Conservation (phyloP, 2,329 filamentous ascomycete genomes). For the Aspergillus calidoustus region DNA sequence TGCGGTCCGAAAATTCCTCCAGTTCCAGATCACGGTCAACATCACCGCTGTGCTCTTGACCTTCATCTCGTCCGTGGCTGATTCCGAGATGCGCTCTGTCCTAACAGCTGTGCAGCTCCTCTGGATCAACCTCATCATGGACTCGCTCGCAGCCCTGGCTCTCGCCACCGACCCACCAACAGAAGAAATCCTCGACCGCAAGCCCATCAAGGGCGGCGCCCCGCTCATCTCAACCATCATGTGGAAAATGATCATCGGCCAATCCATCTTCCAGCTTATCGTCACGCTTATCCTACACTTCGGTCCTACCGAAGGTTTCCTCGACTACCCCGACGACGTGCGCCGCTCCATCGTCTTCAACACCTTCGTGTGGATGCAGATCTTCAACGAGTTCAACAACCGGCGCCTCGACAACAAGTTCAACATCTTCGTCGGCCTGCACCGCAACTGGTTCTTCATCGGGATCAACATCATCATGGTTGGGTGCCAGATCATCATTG, state of each 20-base stretch:
- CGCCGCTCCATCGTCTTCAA: conserved; percentile 79
- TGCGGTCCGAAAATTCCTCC: conserved; percentile 67
- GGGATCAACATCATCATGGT: conserved; percentile 82
- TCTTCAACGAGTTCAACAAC: conserved; percentile 96
- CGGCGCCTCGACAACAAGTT: conserved; percentile 89
- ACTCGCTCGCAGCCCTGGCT: conserved; percentile 17
- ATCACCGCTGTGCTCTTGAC: conserved; percentile 84
- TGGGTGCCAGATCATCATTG: conserved; percentile 82
- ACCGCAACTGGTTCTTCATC: conserved; percentile 83
- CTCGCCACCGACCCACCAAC: conserved; percentile 80
- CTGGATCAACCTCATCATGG: conserved; percentile 93
- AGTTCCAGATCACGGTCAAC: conserved; percentile 72
- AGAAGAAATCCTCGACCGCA: conserved; percentile 74
- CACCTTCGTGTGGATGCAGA: conserved; percentile 98
- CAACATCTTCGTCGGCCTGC: conserved; percentile 88
- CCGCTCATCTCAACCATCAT: conserved; percentile 81
- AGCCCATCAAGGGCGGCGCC: conserved; percentile 68
- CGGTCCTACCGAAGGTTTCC: conserved; percentile 59
- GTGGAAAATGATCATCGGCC: conserved; percentile 98
- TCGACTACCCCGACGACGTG: conserved; percentile 45
- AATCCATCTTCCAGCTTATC: conserved; percentile 81
- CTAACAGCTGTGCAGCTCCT: conserved; percentile 85
- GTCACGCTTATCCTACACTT: conserved; percentile 82
- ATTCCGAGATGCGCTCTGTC: conserved; percentile 66
- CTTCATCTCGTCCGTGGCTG: conserved; percentile 80